Evolutionary conservation across 805 yeast species (phyloP).

Genomic region (Ascoidea rubescens): DNA sequence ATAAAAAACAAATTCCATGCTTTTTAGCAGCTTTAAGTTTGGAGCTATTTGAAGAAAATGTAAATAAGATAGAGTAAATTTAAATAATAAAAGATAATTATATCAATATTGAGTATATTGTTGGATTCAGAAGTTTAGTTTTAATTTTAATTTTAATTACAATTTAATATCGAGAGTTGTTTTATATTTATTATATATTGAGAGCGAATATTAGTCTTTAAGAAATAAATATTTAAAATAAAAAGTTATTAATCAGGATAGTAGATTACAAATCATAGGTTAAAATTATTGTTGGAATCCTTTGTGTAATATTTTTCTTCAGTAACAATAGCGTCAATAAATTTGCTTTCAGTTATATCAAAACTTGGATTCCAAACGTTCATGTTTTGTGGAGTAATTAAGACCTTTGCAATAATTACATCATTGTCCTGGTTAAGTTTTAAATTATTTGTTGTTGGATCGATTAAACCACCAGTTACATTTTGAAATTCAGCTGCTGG

Average conservation of each 20-base stretch:
- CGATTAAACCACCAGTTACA: slow-evolving; percentile 53
- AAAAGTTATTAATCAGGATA: too few relatives aligned
- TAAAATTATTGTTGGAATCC: slow-evolving; percentile 33
- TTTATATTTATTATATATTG: too few relatives aligned
- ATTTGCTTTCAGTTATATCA: slow-evolving; percentile 76
- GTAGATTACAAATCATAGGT: slow-evolving; percentile 15
- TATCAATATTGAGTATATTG: too few relatives aligned
- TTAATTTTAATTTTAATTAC: too few relatives aligned
- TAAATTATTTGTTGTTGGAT: slow-evolving; percentile 15
- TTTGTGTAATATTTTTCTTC: slow-evolving; percentile 53
- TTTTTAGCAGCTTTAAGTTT: slow-evolving; percentile 64
- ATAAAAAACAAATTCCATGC: slow-evolving; percentile 60
- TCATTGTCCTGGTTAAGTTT: slow-evolving; percentile 15
- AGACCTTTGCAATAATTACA: slow-evolving; percentile 36
- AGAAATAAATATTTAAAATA: too few relatives aligned
- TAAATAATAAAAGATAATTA: too few relatives aligned
- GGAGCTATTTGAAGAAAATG: slow-evolving; percentile 37
- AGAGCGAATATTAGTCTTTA: too few relatives aligned
- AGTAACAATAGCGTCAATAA: slow-evolving; percentile 83
- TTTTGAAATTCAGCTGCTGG: slow-evolving; percentile 68
- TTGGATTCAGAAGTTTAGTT: too few relatives aligned
- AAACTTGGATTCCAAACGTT: slow-evolving; percentile 94
- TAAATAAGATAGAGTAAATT: neutral
- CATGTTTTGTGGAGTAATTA: slow-evolving; percentile 75
- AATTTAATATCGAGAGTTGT: too few relatives aligned